A percentile compares a stretch with the other conserved stretches of the same genome.
These are phyloP conservation scores for Ganoderma sp. DNA, from an alignment of 1,284 basidiomycete genomes.

Conservation along the genomic window DNA sequence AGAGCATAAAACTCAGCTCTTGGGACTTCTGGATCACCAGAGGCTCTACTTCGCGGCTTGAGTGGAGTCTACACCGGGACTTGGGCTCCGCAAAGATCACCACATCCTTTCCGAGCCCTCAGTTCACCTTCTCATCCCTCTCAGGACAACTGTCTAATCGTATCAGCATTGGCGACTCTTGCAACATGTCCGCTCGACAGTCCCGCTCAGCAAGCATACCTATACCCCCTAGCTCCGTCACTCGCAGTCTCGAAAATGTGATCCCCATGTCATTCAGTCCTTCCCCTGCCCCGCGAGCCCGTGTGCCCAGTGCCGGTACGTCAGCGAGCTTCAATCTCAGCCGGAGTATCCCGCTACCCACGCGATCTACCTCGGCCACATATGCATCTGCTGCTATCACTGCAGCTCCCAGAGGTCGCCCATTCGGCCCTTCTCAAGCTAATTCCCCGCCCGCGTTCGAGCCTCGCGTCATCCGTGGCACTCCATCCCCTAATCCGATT, in stretches of 20 bases:
- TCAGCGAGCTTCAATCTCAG: conserved; percentile 20
- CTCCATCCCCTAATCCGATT: conserved; percentile 36
- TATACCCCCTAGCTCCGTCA: conserved; percentile 56
- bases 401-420: conserved; percentile 22
- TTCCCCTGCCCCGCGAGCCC: conserved; percentile 33
- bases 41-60: background rate
- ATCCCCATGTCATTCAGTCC: conserved; percentile 63
- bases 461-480: conserved; percentile 68
- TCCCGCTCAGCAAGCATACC: conserved; percentile 69
- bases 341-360: conserved; percentile 18
- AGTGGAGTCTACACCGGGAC: background rate
- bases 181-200: conserved; percentile 37
- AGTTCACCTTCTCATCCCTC: background rate
- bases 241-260: conserved; percentile 64
- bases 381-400: conserved; percentile 23
- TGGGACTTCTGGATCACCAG: background rate
- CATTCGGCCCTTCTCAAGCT: conserved; percentile 20
- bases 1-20: background rate
- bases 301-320: conserved; percentile 19
- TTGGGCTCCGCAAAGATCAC: background rate
- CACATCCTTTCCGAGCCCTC: background rate
- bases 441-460: conserved; percentile 50
- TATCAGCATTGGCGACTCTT: background rate
- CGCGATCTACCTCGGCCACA: conserved; percentile 31
- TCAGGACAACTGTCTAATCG: background rate